Base-by-base conservation (phyloP, 139 green algal species). In the Nannochloris sp. region DNA sequence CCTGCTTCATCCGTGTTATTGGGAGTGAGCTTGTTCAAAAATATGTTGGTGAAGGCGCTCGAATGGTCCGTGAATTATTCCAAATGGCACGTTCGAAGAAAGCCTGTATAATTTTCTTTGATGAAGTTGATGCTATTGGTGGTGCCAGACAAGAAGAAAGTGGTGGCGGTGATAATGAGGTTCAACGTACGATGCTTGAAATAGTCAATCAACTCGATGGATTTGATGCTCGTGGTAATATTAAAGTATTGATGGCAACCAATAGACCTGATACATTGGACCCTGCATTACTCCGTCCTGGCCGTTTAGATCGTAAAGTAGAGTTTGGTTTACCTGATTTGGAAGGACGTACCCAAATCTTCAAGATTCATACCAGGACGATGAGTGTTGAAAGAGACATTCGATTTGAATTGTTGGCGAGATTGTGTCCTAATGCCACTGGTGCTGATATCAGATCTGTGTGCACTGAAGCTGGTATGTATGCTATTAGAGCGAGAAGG, bases 191-290 rank as follows among this genome's bases (percentile, higher is more conserved):
- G 6, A 98, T 99, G 93, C 81, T 99, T 51, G 93, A 99, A 80
- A 99, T 99, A 37, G 93, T 99, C 5, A 99, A 99, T 78, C 95
- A 99, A 87, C 86, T 99, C 25, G 94, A 98, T 54, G 93, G 95
- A 29, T 99, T 99, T 67, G 95, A 99, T 70, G 80, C 91, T 4
- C 83, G 95, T 37, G 95, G 95, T 19, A 99, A 99, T 80, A 96
- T 99, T 75, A 99, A 99, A 82, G 93, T 96, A 66, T 83, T 96
- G 19, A 96, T 96, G 89, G 89, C 90, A n/a, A 95, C 89, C 68
- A 96, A 96, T 77, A 75, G 93, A 33, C 93, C 93, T 6, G 93
- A 99, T 81, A 99, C 93, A 9, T 83, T 99, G 19, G 93, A 99
- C 79, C 93, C 93, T 6, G 93, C 93, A 6, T 81, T 99, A 56